Evolutionary conservation across 345 rosid species (phyloP).

Genomic region (Lepidium didymum): DNA sequence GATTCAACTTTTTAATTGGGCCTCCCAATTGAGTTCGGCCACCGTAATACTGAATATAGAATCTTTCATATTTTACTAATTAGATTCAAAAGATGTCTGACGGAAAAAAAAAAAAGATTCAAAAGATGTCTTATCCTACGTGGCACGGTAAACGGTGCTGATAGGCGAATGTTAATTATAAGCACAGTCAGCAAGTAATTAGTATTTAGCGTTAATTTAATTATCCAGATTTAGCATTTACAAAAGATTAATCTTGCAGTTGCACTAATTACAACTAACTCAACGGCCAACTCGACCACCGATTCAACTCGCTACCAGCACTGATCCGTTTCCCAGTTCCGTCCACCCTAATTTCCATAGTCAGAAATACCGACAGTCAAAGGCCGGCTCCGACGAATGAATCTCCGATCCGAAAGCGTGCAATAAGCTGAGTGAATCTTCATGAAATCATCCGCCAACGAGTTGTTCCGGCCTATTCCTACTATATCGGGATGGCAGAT

Average conservation of each 20-base stretch:
- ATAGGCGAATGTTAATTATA: not conserved
- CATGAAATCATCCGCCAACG: slow-evolving; percentile 54
- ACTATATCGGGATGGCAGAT: slow-evolving; percentile 70
- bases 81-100: too few relatives aligned
- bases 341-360: slow-evolving; percentile 36
- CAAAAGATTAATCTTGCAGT: not conserved
- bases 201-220: not conserved
- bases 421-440: slow-evolving; percentile 67
- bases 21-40: not conserved
- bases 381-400: slow-evolving; percentile 33
- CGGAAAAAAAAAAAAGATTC: too few relatives aligned
- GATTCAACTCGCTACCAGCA: slow-evolving; percentile 60
- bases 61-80: too few relatives aligned
- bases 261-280: not conserved
- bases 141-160: not conserved
- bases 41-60: not conserved
- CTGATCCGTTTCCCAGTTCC: slow-evolving; percentile 93
- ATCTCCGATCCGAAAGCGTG: slow-evolving; percentile 63
- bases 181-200: not conserved
- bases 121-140: not conserved
- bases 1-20: not conserved
- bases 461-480: slow-evolving; percentile 25
- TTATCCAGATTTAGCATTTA: not conserved
- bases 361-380: slow-evolving; percentile 34
- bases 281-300: not conserved